A percentile compares a stretch with the other conserved stretches of the same genome.
These are phyloP conservation scores for Leishmania gerbilli DNA, from an alignment of 208 protist species.

Conservation along the genomic window DNA sequence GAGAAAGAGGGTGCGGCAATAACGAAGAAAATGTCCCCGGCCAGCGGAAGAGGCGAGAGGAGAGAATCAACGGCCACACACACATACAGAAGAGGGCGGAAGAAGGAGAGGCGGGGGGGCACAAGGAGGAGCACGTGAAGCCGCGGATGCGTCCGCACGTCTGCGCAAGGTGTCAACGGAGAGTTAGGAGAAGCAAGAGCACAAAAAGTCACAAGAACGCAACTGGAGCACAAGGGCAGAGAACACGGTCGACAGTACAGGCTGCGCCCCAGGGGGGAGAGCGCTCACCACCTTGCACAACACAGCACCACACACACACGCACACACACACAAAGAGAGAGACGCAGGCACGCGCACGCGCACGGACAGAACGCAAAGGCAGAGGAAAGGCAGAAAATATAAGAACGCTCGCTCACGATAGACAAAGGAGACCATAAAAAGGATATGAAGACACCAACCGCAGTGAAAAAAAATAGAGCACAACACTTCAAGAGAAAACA, in stretches of 20 bases:
- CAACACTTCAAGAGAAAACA: background rate
- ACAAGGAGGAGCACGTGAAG: background rate
- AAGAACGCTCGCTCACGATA: background rate
- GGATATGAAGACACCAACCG: background rate
- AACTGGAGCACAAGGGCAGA: background rate
- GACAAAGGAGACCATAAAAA: background rate
- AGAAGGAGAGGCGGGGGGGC: background rate
- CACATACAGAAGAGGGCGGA: background rate
- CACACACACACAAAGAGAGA: too few species aligned
- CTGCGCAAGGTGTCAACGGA: too few species aligned
- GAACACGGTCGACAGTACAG: background rate
- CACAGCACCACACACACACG: background rate
- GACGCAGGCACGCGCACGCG: too few species aligned
- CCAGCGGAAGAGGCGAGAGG: too few species aligned
- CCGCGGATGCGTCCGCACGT: too few species aligned
- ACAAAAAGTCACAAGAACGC: background rate
- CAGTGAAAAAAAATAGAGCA: slow-evolving; percentile 4
- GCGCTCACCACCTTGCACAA: background rate
- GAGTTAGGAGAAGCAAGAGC: too few species aligned
- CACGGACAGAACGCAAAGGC: background rate
- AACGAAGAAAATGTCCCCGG: too few species aligned
- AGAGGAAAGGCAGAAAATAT: background rate
- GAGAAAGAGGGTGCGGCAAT: too few species aligned
- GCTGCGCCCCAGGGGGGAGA: background rate
- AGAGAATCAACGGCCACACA: background rate